Base-by-base conservation (phyloP, 192 early-diverging fungal genomes). In the Borealophlyctis nickersoniae region DNA sequence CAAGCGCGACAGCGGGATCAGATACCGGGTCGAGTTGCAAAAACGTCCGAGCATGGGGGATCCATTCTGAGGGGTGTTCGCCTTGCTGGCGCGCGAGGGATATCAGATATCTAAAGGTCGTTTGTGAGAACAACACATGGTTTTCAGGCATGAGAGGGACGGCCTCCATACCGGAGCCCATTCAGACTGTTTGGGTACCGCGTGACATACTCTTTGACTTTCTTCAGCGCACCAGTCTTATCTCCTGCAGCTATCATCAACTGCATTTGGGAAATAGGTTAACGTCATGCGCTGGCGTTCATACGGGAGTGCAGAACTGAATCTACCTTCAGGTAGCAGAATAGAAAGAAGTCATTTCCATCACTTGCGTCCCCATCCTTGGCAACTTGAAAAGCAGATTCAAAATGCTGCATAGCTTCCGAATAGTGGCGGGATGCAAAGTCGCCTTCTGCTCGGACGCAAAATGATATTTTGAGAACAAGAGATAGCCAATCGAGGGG, bases 311-410 rank as follows among this genome's bases (percentile, higher is more conserved):
- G 39, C 39, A 45, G 39, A 19, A 45, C 9, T 45, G 19, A 45
- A 60, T 34, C 5, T 23, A 66, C 56, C 65, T 68, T 68, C 7
- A 69, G 13, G 30, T 69, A 49, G 48, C 57, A 36, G 51, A 69
- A 69, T 4, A 69, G 53, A 28, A 69, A 48, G 39, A 69, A 24
- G 31, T 69, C 67, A 36, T 56, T 62, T 9, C 13, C 2, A 45
- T 69, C 60, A 45, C 39, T 19, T 7, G 19, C 39, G 39, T 45
- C 19, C 39, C 19, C 9, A n/a, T n/a, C n/a, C n/a, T n/a, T n/a
- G n/a, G n/a, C n/a, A n/a, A 68, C 14, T 14, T 23, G 5, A 3
- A 69, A 39, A 16, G 67, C 62, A 2, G 34, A n/a, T 48, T 53
- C 60, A 32, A 69, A 49, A 27, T 69, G 54, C 39, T 63, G 67